Evolutionary conservation across 176 grass and related monocot genomes (phyloP).

Genomic region (Rhynchospora tenuis): DNA sequence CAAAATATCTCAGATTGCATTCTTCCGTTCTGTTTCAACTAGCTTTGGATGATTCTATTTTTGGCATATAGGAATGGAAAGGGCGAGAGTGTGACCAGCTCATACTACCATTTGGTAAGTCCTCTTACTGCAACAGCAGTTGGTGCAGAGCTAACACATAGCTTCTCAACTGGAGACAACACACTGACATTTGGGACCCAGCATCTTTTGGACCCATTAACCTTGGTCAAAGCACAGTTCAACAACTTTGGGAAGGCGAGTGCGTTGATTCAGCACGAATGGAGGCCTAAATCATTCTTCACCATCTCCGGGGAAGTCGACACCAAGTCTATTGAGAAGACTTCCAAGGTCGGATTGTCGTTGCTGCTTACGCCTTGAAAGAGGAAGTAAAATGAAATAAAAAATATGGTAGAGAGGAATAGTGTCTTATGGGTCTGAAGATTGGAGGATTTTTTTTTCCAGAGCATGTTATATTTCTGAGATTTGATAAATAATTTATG

Average conservation of each 20-base stretch:
- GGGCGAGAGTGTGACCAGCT: conserved; percentile 25
- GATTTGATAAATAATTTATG: neutral
- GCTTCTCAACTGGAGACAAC: conserved; percentile 35
- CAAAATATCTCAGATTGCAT: neutral
- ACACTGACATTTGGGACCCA: conserved; percentile 31
- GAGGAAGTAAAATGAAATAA: neutral
- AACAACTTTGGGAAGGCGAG: conserved; percentile 33
- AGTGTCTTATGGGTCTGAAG: neutral
- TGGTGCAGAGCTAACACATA: conserved; percentile 22
- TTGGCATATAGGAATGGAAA: conserved; percentile 26
- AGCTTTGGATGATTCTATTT: neutral
- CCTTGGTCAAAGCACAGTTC: conserved; percentile 29
- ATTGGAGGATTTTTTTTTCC: neutral
- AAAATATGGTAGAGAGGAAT: neutral
- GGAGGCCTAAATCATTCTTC: conserved; percentile 32
- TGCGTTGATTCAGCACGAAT: conserved; percentile 33
- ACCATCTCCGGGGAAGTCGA: conserved; percentile 32
- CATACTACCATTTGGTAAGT: conserved; percentile 31
- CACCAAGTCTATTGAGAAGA: conserved; percentile 34
- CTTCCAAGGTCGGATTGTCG: conserved; percentile 33
- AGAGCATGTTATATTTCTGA: neutral
- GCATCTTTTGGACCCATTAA: conserved; percentile 29
- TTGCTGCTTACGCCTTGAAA: conserved; percentile 27
- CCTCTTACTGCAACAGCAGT: conserved; percentile 22
- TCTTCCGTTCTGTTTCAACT: neutral